These are phyloP conservation scores for Leptodermis oblonga DNA, from an alignment of 257 asterid species.

Conservation along the genomic window DNA sequence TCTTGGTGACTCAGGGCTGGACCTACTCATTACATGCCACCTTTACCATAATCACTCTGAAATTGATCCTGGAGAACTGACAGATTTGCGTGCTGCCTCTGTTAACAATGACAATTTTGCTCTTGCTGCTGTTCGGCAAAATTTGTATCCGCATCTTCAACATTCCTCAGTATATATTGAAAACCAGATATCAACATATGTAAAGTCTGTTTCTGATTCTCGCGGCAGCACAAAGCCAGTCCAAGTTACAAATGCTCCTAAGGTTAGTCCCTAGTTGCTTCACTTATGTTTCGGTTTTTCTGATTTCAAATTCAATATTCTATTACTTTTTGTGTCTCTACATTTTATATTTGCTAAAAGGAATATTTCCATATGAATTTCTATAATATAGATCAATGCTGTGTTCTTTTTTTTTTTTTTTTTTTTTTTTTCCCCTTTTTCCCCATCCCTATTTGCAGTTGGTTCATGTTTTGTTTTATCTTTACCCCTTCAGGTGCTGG, in stretches of 20 bases:
- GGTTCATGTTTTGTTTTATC: not conserved
- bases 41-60: slow-evolving; percentile 64
- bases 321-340: not conserved
- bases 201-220: slow-evolving; percentile 41
- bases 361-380: too few species aligned
- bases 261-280: slow-evolving; percentile 37
- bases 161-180: slow-evolving; percentile 46
- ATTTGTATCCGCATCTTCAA: slow-evolving; percentile 76
- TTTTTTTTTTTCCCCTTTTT: not conserved
- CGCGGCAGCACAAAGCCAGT: slow-evolving; percentile 30
- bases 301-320: not conserved
- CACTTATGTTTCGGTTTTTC: not conserved
- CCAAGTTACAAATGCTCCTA: slow-evolving; percentile 67
- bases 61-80: slow-evolving; percentile 86
- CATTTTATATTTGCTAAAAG: not conserved
- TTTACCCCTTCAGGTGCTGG: slow-evolving; percentile 68
- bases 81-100: slow-evolving; percentile 90
- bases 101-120: slow-evolving; percentile 89
- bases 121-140: slow-evolving; percentile 57
- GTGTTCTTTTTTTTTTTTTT: not conserved
- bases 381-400: not conserved
- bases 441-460: not conserved
- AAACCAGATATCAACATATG: slow-evolving; percentile 53
- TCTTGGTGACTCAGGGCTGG: slow-evolving; percentile 95
- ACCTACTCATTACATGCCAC: slow-evolving; percentile 69